phyloP scores from a whole-genome alignment of 139 green algal genomes.

The Chlorella sp. region DNA sequence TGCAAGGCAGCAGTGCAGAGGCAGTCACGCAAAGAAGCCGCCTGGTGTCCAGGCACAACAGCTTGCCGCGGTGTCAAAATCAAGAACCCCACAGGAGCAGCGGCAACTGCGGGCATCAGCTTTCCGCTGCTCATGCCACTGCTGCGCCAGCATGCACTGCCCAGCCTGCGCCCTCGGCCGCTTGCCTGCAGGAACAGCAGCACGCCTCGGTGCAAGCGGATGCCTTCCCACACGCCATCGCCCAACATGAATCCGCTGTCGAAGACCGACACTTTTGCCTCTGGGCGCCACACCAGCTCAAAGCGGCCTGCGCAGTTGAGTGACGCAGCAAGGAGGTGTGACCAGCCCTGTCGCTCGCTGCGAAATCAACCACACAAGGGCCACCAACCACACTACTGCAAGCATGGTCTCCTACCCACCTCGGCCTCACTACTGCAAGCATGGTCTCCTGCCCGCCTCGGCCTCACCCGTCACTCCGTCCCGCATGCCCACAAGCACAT shows the following conservation, averaged over 20 bases:
- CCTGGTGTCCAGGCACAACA: too few species aligned
- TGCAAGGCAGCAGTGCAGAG: not conserved
- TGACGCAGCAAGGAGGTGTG: too few species aligned
- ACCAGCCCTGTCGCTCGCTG: too few species aligned
- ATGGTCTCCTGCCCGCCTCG: too few species aligned
- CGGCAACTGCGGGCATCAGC: not conserved
- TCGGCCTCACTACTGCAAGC: not conserved
- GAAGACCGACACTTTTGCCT: constrained; percentile 78
- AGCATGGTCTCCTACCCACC: too few species aligned
- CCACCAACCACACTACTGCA: too few species aligned
- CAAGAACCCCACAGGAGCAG: not conserved
- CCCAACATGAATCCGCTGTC: constrained; percentile 84
- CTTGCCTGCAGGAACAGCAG: constrained; percentile 48
- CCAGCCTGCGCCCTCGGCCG: not conserved
- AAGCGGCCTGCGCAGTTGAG: constrained; percentile 58
- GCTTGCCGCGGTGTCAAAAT: too few species aligned
- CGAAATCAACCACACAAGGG: too few species aligned
- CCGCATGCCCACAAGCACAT: constrained; percentile 74
- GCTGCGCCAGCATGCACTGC: not conserved
- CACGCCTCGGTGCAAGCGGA: constrained; percentile 48
- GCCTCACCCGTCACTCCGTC: constrained; percentile 58
- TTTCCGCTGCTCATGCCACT: not conserved
- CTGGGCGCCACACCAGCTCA: constrained; percentile 60
- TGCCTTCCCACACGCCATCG: constrained; percentile 80
- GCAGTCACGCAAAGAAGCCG: too few species aligned